A percentile compares a stretch with the other conserved stretches of the same genome.
Evolutionary conservation across 108 stramenopile genomes (phyloP).

Genomic region (Aurantiochytrium sp.): DNA sequence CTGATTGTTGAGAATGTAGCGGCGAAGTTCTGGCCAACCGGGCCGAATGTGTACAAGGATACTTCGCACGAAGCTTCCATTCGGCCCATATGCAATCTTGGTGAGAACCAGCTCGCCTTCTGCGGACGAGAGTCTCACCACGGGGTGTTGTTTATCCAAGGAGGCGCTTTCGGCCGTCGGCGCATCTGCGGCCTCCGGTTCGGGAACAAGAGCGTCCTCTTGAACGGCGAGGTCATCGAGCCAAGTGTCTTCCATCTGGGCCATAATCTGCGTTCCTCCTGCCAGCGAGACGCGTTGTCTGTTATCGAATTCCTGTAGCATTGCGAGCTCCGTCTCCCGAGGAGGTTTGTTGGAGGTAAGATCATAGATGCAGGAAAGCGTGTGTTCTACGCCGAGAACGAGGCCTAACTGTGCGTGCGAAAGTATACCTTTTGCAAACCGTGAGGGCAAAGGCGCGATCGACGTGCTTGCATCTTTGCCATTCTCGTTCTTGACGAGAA

Average conservation of each 20-base stretch:
- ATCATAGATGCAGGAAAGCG: neutral
- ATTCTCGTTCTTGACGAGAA: too few species aligned
- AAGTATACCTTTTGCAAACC: neutral
- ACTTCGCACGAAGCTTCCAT: neutral
- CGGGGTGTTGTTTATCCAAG: neutral
- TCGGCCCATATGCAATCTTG: neutral
- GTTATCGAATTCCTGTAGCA: neutral
- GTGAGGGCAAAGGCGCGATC: too few species aligned
- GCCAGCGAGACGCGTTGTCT: neutral
- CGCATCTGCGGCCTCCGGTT: neutral
- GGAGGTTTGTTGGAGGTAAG: neutral
- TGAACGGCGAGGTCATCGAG: neutral
- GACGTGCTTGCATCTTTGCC: too few species aligned
- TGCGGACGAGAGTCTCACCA: neutral
- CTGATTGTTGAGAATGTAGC: neutral
- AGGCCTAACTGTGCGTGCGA: neutral
- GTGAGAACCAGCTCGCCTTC: neutral
- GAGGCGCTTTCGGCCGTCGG: neutral
- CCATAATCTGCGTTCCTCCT: neutral
- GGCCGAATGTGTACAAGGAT: neutral
- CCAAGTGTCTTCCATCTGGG: neutral
- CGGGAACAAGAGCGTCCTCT: neutral
- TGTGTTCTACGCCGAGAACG: neutral
- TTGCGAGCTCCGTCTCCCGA: neutral
- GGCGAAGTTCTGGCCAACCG: neutral